Percentiles rank a stretch among this genome's conserved stretches.
These are phyloP conservation scores for Yamadazyma takamatsuzukensis DNA, from an alignment of 805 yeast genomes.

Conservation along the genomic window DNA sequence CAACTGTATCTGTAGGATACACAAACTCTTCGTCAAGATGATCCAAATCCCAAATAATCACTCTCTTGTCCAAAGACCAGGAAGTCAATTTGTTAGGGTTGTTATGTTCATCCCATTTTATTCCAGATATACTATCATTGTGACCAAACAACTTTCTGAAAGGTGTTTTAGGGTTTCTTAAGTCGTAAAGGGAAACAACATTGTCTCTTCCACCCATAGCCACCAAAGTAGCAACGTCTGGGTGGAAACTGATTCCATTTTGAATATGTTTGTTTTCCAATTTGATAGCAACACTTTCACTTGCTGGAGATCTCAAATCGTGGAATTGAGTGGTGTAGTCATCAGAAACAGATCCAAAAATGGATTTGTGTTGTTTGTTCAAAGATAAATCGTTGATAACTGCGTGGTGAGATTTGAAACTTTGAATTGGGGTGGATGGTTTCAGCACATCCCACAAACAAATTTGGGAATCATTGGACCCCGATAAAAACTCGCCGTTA, in stretches of 20 bases:
- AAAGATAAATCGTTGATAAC: constrained; percentile 67
- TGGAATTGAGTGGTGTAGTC: constrained; percentile 59
- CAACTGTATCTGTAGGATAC: constrained; percentile 27
- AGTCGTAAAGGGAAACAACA: constrained; percentile 70
- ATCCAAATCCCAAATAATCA: constrained; percentile 70
- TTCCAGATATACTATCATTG: constrained; percentile 36
- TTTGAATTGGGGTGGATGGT: constrained; percentile 43
- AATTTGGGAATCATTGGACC: constrained; percentile 63
- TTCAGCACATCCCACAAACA: constrained; percentile 64
- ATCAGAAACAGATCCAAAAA: constrained; percentile 73
- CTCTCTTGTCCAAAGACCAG: constrained; percentile 62
- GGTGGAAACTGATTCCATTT: constrained; percentile 66
- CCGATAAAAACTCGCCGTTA: constrained; percentile 49
- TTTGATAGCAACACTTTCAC: constrained; percentile 40
- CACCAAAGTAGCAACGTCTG: constrained; percentile 48
- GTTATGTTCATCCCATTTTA: constrained; percentile 48
- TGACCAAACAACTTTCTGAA: constrained; percentile 70
- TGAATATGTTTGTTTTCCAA: constrained; percentile 52
- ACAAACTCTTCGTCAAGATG: constrained; percentile 52
- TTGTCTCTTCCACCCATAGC: constrained; percentile 81
- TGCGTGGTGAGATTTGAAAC: constrained; percentile 49
- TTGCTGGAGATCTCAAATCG: constrained; percentile 45
- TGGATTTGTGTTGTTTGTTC: constrained; percentile 27
- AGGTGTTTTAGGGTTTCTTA: constrained; percentile 58
- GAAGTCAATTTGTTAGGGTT: constrained; percentile 55